Base-by-base conservation (phyloP, 176 grass and related monocot genomes). In the Zoysia pacifica region DNA sequence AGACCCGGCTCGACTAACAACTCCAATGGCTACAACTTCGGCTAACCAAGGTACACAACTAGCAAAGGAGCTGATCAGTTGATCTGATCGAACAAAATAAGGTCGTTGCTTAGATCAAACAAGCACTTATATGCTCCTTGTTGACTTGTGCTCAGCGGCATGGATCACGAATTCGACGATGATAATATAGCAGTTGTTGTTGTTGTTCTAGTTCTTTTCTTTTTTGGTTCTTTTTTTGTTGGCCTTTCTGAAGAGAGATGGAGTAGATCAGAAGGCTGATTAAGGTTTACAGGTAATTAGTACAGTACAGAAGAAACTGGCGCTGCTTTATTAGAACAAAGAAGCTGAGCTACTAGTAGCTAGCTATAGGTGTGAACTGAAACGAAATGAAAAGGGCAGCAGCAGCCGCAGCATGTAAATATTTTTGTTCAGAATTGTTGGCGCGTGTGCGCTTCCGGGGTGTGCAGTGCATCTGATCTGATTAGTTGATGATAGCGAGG, bases 1-100 rank as follows among this genome's bases (percentile, higher is more conserved):
- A 52, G 74, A 40, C 77, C 82, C 64, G n/a, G 90, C 3, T 83
- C 90, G 28, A 76, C 88, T 89, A 91, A 87, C 88, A 97, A 74
- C 79, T 40, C 65, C 67, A 85, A 97, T 73, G 81, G 77, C 49
- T 97, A 91, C 78, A 85, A 85, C 85, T 97, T 93, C 15, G 81
- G 87, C 8, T 97, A 46, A 62, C 12, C 50, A 74, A 47, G 76
- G 81, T 84, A 82, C 67, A 15, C 36, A n/a, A 72, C 13, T 52
- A 11, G 28, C 7, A 6, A 45, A 63, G 40, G 4, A 5, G 41
- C 8, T 4, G 62, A 2, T 14, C 67, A 9, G 43, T 81, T 71
- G 6, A 60, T 87, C 69, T 44, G 35, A 58, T 44, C 13, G 42
- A 19, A 9, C 42, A 59, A 43, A 37, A 38, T 50, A 65, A 44